A percentile compares a stretch with the other conserved stretches of the same genome.
These are phyloP conservation scores for Suillus bovinus DNA, from an alignment of 768 basidiomycete species.

Conservation along the genomic window DNA sequence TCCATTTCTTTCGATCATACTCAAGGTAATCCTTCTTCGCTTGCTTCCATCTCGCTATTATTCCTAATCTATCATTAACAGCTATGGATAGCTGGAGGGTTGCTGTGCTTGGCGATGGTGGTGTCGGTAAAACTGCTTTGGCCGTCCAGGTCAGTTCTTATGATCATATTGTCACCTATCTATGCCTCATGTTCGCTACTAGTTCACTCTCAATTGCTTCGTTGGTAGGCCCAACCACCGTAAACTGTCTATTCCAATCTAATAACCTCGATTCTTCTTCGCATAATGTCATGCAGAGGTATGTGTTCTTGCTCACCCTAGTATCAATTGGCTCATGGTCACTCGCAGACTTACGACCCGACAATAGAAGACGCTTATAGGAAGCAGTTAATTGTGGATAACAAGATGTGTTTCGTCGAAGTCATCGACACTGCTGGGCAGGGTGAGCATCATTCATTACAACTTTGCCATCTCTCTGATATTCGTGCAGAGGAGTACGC, in stretches of 20 bases:
- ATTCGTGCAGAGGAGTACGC: constrained; percentile 85
- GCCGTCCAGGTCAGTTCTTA: constrained; percentile 78
- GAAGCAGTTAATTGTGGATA: constrained; percentile 93
- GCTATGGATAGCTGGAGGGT: constrained; percentile 95
- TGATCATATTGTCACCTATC: neutral
- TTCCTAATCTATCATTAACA: constrained; percentile 20
- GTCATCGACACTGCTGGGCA: constrained; percentile 98
- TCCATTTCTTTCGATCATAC: constrained; percentile 32
- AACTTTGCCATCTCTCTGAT: constrained; percentile 20
- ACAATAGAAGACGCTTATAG: constrained; percentile 99
- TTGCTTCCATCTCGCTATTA: constrained; percentile 15
- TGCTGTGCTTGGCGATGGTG: constrained; percentile 94
- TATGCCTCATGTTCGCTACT: constrained; percentile 18
- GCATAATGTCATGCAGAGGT: constrained; percentile 49
- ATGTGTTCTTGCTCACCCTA: constrained; percentile 21
- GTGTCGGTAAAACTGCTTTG: constrained; percentile 95
- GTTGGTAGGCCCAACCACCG: constrained; percentile 63
- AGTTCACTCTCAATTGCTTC: constrained; percentile 97
- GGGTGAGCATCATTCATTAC: constrained; percentile 52
- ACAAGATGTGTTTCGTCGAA: constrained; percentile 93
- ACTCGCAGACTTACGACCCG: constrained; percentile 85
- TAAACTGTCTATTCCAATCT: constrained; percentile 14
- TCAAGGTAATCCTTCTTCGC: constrained; percentile 17
- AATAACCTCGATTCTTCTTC: constrained; percentile 17
- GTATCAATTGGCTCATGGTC: constrained; percentile 12